Percentiles rank a stretch among this genome's conserved stretches.
These are phyloP conservation scores for Boletus subparvulus DNA, from an alignment of 768 basidiomycete species.

Conservation along the genomic window DNA sequence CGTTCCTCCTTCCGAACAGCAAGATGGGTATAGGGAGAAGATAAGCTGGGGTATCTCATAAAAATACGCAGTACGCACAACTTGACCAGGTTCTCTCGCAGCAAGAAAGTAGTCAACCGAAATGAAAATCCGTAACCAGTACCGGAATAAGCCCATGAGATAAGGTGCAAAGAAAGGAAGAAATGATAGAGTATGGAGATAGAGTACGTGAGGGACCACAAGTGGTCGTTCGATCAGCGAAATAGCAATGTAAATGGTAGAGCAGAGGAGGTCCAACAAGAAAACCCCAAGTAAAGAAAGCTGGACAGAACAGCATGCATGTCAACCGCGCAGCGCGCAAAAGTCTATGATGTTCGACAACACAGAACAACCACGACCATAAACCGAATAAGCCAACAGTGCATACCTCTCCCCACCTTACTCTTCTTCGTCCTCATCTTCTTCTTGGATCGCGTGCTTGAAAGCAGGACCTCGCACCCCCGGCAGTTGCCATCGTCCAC, in stretches of 20 bases:
- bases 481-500: constrained; percentile 69
- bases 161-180: background rate
- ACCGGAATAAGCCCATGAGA: constrained; percentile 11
- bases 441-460: constrained; percentile 73
- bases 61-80: constrained; percentile 18
- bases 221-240: constrained; percentile 7
- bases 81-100: background rate
- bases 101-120: constrained; percentile 2
- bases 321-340: constrained; percentile 3
- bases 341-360: constrained; percentile 12
- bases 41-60: constrained; percentile 27
- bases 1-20: background rate
- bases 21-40: constrained; percentile 6
- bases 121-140: constrained; percentile 24
- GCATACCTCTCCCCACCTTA: constrained; percentile 16
- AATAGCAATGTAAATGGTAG: constrained; percentile 17
- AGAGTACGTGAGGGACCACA: constrained; percentile 8
- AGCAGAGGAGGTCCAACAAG: background rate
- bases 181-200: background rate
- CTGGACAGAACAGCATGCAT: constrained; percentile 3
- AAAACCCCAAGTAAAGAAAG: constrained; percentile 4
- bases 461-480: constrained; percentile 69
- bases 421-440: constrained; percentile 84
- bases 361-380: constrained; percentile 10
- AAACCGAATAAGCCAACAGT: constrained; percentile 5